Conservation (phyloP, 192 early-diverging fungal species). For the Nowakowskiella sp. region DNA sequence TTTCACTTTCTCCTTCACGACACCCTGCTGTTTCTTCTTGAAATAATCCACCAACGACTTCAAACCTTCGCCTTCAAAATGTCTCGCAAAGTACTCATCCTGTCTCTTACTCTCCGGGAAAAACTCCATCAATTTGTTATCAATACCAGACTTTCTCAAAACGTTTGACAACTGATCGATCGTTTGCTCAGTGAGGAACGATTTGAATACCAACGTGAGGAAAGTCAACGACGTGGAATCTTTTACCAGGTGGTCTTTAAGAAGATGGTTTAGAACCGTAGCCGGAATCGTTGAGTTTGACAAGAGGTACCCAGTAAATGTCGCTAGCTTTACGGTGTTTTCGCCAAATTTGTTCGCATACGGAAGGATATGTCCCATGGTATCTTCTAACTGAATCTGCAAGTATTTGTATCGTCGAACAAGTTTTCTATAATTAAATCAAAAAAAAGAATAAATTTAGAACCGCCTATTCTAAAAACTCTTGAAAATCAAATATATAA, state of each 20-base stretch:
- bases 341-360: slow-evolving; percentile 84
- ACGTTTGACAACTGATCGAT: slow-evolving; percentile 67
- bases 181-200: slow-evolving; percentile 65
- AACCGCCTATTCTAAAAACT: slow-evolving; percentile 7
- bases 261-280: slow-evolving; percentile 63
- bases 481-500: too few species aligned
- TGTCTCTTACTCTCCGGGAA: slow-evolving; percentile 88
- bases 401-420: slow-evolving; percentile 94
- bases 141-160: slow-evolving; percentile 64
- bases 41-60: slow-evolving; percentile 78
- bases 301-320: slow-evolving; percentile 66
- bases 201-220: slow-evolving; percentile 72
- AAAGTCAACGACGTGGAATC: slow-evolving; percentile 79
- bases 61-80: slow-evolving; percentile 91
- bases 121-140: slow-evolving; percentile 71
- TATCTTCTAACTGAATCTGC: slow-evolving; percentile 76
- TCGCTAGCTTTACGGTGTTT: slow-evolving; percentile 73
- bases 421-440: slow-evolving; percentile 49
- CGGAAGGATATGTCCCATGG: slow-evolving; percentile 72
- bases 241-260: slow-evolving; percentile 93
- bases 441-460: not conserved
- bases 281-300: slow-evolving; percentile 59
- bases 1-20: slow-evolving; percentile 58
- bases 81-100: slow-evolving; percentile 77
- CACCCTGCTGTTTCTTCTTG: slow-evolving; percentile 59